Percentiles rank a stretch among this genome's conserved stretches.
Evolutionary conservation across 768 basidiomycete genomes (phyloP).

Genomic region (Lactarius quietus): DNA sequence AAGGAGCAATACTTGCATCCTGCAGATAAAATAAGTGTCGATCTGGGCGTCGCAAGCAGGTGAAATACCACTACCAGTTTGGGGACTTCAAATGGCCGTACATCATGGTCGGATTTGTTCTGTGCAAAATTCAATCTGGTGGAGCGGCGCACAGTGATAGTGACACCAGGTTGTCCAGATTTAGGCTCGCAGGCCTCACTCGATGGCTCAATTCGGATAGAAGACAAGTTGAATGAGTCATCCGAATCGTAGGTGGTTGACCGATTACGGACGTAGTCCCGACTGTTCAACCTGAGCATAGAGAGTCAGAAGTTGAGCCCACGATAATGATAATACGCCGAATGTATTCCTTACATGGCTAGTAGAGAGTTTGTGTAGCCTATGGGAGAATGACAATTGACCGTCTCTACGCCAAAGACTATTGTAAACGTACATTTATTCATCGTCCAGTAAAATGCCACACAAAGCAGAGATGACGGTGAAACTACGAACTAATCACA

Average conservation of each 20-base stretch:
- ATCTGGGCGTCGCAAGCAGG: neutral
- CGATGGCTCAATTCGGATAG: neutral
- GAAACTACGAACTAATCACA: neutral
- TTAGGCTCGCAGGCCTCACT: neutral
- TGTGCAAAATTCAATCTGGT: neutral
- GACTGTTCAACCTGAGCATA: neutral
- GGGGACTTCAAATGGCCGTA: neutral
- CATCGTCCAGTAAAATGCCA: neutral
- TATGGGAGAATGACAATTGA: neutral
- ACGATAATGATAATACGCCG: neutral
- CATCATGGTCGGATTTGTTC: neutral
- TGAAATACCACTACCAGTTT: neutral
- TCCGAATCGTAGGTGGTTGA: neutral
- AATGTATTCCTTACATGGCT: neutral
- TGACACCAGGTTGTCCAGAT: neutral
- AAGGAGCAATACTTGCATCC: neutral
- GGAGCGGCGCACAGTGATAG: neutral
- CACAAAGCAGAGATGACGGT: neutral
- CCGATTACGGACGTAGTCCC: neutral
- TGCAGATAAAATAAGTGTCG: neutral
- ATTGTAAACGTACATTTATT: neutral
- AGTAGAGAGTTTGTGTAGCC: neutral
- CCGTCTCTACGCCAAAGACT: neutral
- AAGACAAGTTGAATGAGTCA: neutral
- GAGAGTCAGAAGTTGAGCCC: neutral